Evolutionary conservation across 352 stramenopile genomes (phyloP).

Genomic region (Globisporangium spiculum): DNA sequence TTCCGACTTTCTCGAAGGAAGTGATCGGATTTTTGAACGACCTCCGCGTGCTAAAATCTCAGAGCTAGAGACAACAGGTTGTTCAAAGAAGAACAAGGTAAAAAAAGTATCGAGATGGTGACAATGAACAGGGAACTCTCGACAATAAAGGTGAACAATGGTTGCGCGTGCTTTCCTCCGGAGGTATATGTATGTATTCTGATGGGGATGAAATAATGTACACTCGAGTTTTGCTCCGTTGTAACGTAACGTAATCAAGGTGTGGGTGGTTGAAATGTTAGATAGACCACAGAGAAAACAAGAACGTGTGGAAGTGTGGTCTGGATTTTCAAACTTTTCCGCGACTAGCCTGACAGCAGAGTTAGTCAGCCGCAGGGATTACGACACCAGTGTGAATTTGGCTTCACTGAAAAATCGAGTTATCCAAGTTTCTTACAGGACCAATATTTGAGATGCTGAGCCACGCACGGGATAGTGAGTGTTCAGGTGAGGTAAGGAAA

Average conservation of each 20-base stretch:
- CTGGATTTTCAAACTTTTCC: too few species aligned
- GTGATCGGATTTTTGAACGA: conserved; percentile 75
- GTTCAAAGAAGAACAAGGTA: neutral
- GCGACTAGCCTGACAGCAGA: too few species aligned
- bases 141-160: neutral
- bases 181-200: neutral
- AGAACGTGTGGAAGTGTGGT: too few species aligned
- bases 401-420: too few species aligned
- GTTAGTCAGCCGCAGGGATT: too few species aligned
- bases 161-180: neutral
- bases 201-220: too few species aligned
- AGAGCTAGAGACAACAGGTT: conserved; percentile 29
- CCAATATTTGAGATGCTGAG: neutral
- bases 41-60: conserved; percentile 68
- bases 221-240: too few species aligned
- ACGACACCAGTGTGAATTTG: too few species aligned
- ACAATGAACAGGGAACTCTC: neutral
- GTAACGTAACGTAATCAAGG: too few species aligned
- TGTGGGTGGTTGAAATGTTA: too few species aligned
- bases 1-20: conserved; percentile 73
- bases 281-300: too few species aligned
- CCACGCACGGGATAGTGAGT: neutral
- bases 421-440: too few species aligned
- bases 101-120: neutral
- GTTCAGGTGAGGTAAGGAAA: neutral